Base-by-base conservation (phyloP, 768 basidiomycete species). In the Mycena sanguinolenta region DNA sequence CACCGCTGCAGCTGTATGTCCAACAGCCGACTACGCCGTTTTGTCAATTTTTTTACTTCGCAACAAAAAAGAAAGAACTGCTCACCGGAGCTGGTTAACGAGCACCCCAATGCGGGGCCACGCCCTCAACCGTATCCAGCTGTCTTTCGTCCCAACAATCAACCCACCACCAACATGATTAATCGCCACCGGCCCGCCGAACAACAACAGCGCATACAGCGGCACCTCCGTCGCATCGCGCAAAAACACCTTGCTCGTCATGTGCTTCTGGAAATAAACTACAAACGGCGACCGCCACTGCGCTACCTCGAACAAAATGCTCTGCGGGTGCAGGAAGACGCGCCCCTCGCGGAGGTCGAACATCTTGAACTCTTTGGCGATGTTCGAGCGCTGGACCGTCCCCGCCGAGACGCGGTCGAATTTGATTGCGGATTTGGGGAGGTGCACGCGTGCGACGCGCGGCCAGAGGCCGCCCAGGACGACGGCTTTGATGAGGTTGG, bases 201-300 rank as follows among this genome's bases (percentile, higher is more conserved):
- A 95, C 10, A 98, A 83, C 32, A 98, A 80, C 17, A 97, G 81
- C 1, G 90, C 93, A 77, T 95, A 97, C n/a, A 96, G 81, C 8
- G 96, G 95, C n/a, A 96, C 95, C 87, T 97, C 93, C 1, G 94
- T 96, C 7, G 90, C 95, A 78, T 96, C 96, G 52, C 95, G 86
- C 71, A 98, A 76, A 79, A 93, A 98, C 1, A 95, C 85, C 79
- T 98, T 97, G 21, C 85, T 91, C 14, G 95, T 95, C 84, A 88
- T 84, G 63, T 91, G 89, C 78, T 95, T 94, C 73, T 90, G 87
- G 80, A 96, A 97, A 79, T 94, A 98, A 12, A 91, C 88, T 54
- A 97, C 75, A 80, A 95, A 95, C 3, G 92, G 92, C 19, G 90
- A 87, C 64, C 89, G 92, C 90, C 96, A 95, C 42, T 84, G 84